Conservation (phyloP, 1,284 basidiomycete genomes). For the Cryptococcus neoformans region DNA sequence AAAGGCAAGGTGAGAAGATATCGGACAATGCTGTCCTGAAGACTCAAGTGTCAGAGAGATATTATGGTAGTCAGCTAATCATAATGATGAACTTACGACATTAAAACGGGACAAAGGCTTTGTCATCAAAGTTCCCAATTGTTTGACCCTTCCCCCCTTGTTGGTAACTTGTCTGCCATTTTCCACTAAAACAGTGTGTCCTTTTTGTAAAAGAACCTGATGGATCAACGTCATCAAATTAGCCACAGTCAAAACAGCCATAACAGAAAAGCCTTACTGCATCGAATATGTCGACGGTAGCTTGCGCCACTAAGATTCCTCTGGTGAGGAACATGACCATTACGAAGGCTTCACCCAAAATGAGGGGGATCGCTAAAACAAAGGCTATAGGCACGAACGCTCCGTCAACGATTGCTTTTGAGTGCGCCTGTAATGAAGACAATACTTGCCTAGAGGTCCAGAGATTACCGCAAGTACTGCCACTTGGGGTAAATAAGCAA, state of each 20-base stretch:
- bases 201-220: conserved; percentile 48
- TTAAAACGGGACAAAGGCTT: conserved; percentile 44
- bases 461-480: conserved; percentile 62
- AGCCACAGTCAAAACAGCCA: neutral
- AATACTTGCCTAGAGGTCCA: conserved; percentile 55
- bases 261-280: conserved; percentile 25
- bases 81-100: conserved; percentile 19
- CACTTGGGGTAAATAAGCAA: conserved; percentile 67
- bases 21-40: conserved; percentile 43
- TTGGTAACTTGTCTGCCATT: conserved; percentile 42
- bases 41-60: too few relatives aligned
- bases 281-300: conserved; percentile 53
- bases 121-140: conserved; percentile 46
- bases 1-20: conserved; percentile 50
- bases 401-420: neutral
- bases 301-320: conserved; percentile 54
- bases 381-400: conserved; percentile 31
- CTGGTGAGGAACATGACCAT: conserved; percentile 54
- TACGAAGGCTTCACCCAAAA: conserved; percentile 51
- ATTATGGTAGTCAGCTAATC: neutral
- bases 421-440: neutral
- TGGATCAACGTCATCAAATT: neutral
- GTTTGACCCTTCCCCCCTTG: conserved; percentile 23
- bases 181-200: conserved; percentile 47
- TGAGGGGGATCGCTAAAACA: conserved; percentile 50